These are phyloP conservation scores for Sclerotinia subarctica DNA, from an alignment of 2,329 filamentous ascomycete genomes.

Conservation along the genomic window DNA sequence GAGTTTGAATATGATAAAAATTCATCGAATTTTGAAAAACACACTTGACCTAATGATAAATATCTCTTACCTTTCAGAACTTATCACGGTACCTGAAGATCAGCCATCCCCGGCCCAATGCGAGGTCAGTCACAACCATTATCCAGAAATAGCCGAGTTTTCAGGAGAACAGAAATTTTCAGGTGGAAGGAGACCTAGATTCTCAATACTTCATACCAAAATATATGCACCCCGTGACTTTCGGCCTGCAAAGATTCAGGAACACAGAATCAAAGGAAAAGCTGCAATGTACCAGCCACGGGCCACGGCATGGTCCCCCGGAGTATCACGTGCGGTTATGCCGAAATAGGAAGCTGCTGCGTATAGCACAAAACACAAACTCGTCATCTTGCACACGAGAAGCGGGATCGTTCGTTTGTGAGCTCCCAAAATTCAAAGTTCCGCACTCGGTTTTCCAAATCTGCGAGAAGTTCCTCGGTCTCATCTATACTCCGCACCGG, in stretches of 20 bases:
- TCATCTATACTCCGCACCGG: neutral
- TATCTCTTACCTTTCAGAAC: neutral
- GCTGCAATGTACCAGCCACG: neutral
- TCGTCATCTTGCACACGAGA: neutral
- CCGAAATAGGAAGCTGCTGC: neutral
- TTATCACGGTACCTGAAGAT: too few relatives aligned
- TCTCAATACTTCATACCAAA: neutral
- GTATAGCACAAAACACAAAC: too few relatives aligned
- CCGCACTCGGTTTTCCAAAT: neutral
- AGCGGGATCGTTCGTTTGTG: too few relatives aligned
- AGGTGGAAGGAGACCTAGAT: neutral
- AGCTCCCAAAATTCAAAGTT: neutral
- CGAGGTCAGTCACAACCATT: neutral
- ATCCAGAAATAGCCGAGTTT: neutral
- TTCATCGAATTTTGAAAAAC: neutral
- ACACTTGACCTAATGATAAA: neutral
- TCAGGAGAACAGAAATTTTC: neutral
- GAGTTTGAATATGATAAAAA: neutral
- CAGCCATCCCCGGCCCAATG: neutral
- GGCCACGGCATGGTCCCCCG: neutral
- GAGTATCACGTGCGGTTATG: neutral
- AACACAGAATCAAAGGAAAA: neutral
- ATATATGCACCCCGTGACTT: neutral
- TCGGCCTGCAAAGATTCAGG: neutral
- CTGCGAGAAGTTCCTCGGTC: neutral